Evolutionary conservation across 306 rosid genomes (phyloP), one percentile per base, ranked within the genome.

Genomic region (Fagus sylvatica): DNA sequence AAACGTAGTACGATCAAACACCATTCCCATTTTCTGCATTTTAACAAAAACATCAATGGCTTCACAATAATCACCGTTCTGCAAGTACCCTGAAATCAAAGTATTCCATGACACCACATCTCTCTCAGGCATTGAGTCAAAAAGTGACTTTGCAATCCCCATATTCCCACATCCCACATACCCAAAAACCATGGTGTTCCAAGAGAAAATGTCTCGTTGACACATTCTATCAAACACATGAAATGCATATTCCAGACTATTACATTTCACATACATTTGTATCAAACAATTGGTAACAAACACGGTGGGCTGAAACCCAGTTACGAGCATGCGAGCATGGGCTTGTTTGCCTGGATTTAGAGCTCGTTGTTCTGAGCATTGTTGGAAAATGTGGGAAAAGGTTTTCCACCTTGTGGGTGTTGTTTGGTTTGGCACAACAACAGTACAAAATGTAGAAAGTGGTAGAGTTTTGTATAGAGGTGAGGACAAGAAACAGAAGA

Each of bases 91-190:
- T 17, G 97, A 91, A 28, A 91, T 76, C 91, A 93, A 69, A 40
- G 97, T 83, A 56, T 93, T 93, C 97, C 96, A 93, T 1, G 97
- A 91, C 65, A 93, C 88, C 61, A 89, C 93, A 70, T 93, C 97
- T 80, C 90, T 85, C 42, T 74, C 84, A 2, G 95, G 89, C 92
- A 90, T 88, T 0, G 81, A 79, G 19, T 91, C 90, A 68, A 93
- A 93, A 69, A 87, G 62, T 1, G 76, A 74, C 78, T 66, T 90
- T 0, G 92, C 94, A 39, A 41, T 19, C 2, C 56, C 90, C 88
- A 82, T 79, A 72, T 87, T 74, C 55, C 92, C 90, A 43, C 79
- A 60, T 54, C 82, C 93, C 3, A 88, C 84, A 62, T 84, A 90
- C 64, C 93, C 93, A 46, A 87, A 91, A 76, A 90, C 80, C 91